Conservation (phyloP, 495 filamentous ascomycete genomes). For the Annulohypoxylon nitens region DNA sequence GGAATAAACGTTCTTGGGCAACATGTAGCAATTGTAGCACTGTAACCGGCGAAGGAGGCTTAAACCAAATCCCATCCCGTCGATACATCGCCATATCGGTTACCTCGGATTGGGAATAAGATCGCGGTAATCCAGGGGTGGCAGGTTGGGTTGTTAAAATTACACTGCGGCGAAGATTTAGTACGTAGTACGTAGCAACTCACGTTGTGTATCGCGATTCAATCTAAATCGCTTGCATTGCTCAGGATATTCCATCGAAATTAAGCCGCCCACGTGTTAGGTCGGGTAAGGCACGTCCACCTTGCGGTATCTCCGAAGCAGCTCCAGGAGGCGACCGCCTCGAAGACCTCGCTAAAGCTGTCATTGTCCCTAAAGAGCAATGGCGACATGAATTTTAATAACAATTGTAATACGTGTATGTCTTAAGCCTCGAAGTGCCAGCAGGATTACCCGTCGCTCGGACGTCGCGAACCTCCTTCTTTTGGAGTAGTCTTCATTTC, state of each 20-base stretch:
- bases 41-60: slow-evolving; percentile 30
- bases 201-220: slow-evolving; percentile 22
- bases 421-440: slow-evolving; percentile 32
- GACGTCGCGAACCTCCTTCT: slow-evolving; percentile 16
- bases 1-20: slow-evolving; percentile 10
- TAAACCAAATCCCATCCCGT: slow-evolving; percentile 15
- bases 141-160: slow-evolving; percentile 26
- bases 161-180: slow-evolving; percentile 21
- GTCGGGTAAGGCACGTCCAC: slow-evolving; percentile 19
- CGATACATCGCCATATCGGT: slow-evolving; percentile 30
- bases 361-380: slow-evolving; percentile 37
- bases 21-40: background rate
- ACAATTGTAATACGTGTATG: slow-evolving; percentile 26
- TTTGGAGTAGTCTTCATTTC: slow-evolving; percentile 3
- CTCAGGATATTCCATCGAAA: slow-evolving; percentile 4
- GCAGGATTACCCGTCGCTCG: slow-evolving; percentile 26
- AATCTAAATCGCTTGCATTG: slow-evolving; percentile 16
- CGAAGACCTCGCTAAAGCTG: slow-evolving; percentile 24
- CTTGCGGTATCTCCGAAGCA: slow-evolving; percentile 34
- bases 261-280: slow-evolving; percentile 13
- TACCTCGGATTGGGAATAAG: slow-evolving; percentile 21
- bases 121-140: slow-evolving; percentile 20
- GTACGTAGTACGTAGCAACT: background rate
- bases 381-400: slow-evolving; percentile 8
- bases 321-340: slow-evolving; percentile 26